phyloP scores from a whole-genome alignment of 2,329 filamentous ascomycete species.

The Scytalidium sp. region DNA sequence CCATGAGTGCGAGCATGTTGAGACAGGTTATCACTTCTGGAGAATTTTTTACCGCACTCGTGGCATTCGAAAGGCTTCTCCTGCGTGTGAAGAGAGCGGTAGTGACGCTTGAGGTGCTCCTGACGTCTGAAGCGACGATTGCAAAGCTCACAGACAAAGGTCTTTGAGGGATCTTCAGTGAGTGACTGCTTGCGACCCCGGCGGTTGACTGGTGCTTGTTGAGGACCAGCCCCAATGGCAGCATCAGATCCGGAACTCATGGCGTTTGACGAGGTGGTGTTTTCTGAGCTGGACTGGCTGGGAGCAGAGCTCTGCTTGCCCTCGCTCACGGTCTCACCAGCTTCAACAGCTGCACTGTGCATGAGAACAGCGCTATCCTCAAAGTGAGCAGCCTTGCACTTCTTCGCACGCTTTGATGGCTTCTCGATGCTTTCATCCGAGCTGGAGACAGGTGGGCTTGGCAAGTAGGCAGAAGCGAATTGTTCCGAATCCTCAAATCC shows the following conservation, averaged over 20 bases:
- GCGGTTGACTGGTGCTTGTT: conserved; percentile 69
- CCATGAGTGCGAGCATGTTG: conserved; percentile 96
- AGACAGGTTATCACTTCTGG: conserved; percentile 92
- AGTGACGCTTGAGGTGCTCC: conserved; percentile 98
- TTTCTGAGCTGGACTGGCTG: conserved; percentile 37
- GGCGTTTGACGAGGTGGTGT: conserved; percentile 36
- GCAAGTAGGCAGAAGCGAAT: conserved; percentile 58
- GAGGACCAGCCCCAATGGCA: conserved; percentile 30
- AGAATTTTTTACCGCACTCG: conserved; percentile 99
- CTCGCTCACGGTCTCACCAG: conserved; percentile 24
- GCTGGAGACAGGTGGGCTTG: conserved; percentile 58
- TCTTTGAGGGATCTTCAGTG: conserved; percentile 97
- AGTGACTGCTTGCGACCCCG: conserved; percentile 97
- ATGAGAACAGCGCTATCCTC: conserved; percentile 28
- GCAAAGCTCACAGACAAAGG: conserved; percentile 94
- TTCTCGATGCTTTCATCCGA: conserved; percentile 44
- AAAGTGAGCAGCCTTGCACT: conserved; percentile 38
- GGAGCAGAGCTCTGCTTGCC: conserved; percentile 29
- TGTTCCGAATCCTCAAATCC: conserved; percentile 67
- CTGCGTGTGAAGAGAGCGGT: conserved; percentile 95
- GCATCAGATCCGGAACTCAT: no score
- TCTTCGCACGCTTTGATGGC: conserved; percentile 56
- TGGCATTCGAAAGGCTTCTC: conserved; percentile 98
- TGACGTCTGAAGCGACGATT: conserved; percentile 96
- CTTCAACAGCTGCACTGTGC: conserved; percentile 24